Base-by-base conservation (phyloP, 2,329 filamentous ascomycete genomes). In the Nothomitra cinnamomea region DNA sequence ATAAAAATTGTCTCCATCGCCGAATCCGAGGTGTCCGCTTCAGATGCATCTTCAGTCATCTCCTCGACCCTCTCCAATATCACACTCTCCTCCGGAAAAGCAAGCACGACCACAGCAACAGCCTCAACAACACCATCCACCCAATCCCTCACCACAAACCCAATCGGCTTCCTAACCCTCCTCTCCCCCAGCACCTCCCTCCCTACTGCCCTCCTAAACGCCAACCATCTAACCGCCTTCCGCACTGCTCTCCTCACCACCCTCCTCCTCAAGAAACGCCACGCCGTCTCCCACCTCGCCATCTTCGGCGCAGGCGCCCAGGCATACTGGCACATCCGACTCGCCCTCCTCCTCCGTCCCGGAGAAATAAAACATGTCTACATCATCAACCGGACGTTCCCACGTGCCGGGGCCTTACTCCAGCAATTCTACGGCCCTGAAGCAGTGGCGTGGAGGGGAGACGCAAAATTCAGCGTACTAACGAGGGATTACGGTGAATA, bases 251-350 rank as follows among this genome's bases (percentile, higher is more conserved):
- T 90, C 10, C 79, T 79, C 1, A 83, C 82, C 2, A 77, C 82
- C 53, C 79, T 82, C 24, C 72, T 87, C 0, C 72, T 87, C 35
- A 66, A 68, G 19, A 76, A 75, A 38, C 85, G 90, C 54, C 72
- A 76, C 54, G 76, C 76, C 25, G 82, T 94, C 42, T 81, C 83
- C 63, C 86, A 82, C 13, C 64, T 95, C 10, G 82, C 83, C 13
- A 83, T 94, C 53, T 96, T 95, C 65, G 90, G 90, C 22, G 82
- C 84, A 35, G 90, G 90, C 47, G 80, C 83, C 60, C 89, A 95
- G 70, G 90, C 90, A 12, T 94, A 90, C 70, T 96, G 89, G 89
- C 90, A 95, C 65, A 79, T 94, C 43, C 82, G 88, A 0, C 76
- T 96, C 3, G 83, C 89, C 0, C 74, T 96, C 10, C 74, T 90